A percentile compares a stretch with the other conserved stretches of the same genome.
These are phyloP conservation scores for Talaromyces ruber DNA, from an alignment of 495 filamentous ascomycete species.

Conservation along the genomic window DNA sequence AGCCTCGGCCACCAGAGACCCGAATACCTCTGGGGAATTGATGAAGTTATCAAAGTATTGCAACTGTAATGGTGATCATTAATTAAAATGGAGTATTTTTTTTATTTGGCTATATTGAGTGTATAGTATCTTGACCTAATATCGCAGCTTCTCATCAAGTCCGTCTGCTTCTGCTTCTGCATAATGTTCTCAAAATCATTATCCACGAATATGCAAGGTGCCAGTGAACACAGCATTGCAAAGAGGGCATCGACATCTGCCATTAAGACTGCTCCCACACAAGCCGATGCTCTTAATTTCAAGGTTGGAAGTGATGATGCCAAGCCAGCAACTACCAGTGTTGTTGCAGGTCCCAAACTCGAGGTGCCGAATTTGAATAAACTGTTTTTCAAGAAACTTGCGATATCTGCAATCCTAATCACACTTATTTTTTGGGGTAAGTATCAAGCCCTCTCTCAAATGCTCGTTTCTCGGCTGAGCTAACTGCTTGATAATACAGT, in stretches of 20 bases:
- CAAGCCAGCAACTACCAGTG: neutral
- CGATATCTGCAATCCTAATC: neutral
- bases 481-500: too few relatives aligned
- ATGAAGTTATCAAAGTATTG: neutral
- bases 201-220: neutral
- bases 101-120: neutral
- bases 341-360: neutral
- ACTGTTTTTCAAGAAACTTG: neutral
- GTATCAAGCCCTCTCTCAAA: neutral
- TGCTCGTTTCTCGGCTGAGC: too few relatives aligned
- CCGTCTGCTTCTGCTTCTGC: neutral
- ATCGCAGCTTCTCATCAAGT: neutral
- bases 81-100: neutral
- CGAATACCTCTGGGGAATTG: neutral
- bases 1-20: too few relatives aligned
- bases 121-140: neutral
- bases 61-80: neutral
- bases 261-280: neutral
- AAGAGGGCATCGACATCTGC: neutral
- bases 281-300: neutral
- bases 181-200: neutral
- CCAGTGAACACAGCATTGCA: neutral
- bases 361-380: neutral
- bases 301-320: neutral
- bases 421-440: neutral